A percentile compares a stretch with the other conserved stretches of the same genome.
Conservation (phyloP, 257 asterid species). For the Penstemon newberryi region DNA sequence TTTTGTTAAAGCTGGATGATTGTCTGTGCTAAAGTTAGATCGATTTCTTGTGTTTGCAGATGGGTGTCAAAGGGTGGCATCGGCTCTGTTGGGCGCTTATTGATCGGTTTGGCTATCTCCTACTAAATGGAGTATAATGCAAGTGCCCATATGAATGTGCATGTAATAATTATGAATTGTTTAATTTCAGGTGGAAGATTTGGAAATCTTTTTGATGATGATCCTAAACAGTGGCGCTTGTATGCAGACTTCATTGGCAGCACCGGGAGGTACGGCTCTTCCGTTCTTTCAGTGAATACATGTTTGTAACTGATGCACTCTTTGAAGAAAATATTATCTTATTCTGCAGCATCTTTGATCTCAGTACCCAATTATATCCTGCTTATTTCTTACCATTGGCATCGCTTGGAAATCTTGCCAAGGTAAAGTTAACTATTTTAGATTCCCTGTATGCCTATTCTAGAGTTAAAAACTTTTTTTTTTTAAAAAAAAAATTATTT, state of each 20-base stretch:
- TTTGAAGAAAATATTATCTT: constrained; percentile 23
- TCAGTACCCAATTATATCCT: constrained; percentile 81
- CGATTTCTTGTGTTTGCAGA: constrained; percentile 45
- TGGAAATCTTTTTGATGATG: constrained; percentile 92
- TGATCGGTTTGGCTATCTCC: constrained; percentile 64
- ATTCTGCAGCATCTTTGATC: constrained; percentile 93
- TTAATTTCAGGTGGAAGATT: constrained; percentile 83
- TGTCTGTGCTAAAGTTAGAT: constrained; percentile 14
- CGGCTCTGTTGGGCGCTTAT: constrained; percentile 94
- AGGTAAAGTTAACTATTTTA: constrained; percentile 50
- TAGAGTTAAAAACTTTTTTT: neutral
- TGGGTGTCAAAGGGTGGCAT: constrained; percentile 99
- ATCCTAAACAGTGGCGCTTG: constrained; percentile 98
- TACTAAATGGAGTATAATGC: constrained; percentile 21
- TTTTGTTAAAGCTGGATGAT: constrained; percentile 13
- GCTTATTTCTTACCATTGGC: constrained; percentile 88
- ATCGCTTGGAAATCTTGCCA: constrained; percentile 88
- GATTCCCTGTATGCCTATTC: constrained; percentile 10
- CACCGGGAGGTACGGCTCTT: constrained; percentile 68
- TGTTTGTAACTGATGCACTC: constrained; percentile 18
- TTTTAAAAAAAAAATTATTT: neutral
- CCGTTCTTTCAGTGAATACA: constrained; percentile 1
- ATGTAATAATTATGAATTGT: constrained; percentile 24
- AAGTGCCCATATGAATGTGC: constrained; percentile 11
- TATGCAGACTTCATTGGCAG: constrained; percentile 97